Percentiles rank a stretch among this genome's conserved stretches.
Conservation (phyloP, 139 green algal genomes). For the Chlamydomonas sp. region DNA sequence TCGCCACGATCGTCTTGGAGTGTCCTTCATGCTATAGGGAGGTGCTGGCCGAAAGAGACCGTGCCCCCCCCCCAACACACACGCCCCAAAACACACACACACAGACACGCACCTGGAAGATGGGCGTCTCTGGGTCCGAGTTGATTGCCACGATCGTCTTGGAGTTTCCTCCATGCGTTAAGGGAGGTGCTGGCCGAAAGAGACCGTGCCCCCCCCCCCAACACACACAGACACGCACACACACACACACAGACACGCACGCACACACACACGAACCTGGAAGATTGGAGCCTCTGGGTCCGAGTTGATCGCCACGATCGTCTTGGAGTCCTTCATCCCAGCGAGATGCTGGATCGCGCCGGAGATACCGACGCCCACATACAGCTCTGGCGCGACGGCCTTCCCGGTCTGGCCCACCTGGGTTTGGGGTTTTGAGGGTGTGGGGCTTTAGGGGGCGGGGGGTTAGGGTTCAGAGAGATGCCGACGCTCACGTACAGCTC, state of each 20-base stretch:
- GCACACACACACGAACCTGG: no score
- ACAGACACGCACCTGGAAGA: constrained; percentile 80
- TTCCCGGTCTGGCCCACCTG: constrained; percentile 96
- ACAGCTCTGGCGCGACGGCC: constrained; percentile 88
- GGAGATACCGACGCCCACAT: constrained; percentile 89
- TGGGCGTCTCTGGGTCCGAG: constrained; percentile 77
- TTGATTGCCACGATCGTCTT: constrained; percentile 91
- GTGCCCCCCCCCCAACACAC: no score
- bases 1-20: no score
- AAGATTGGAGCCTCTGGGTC: constrained; percentile 83
- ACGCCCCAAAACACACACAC: no score
- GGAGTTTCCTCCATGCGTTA: constrained; percentile 84
- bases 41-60: no score
- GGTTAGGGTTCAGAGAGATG: constrained; percentile 58
- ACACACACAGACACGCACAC: no score
- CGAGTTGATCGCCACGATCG: constrained; percentile 91
- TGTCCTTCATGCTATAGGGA: no score
- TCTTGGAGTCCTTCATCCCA: constrained; percentile 79
- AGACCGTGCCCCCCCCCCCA: no score
- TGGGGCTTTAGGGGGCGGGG: no score
- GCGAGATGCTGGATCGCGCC: constrained; percentile 94
- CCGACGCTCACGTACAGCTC: constrained; percentile 91
- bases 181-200: no score
- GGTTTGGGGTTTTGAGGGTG: background rate
- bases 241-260: no score